Base-by-base conservation (phyloP, 257 asterid species). In the Asclepias syriaca region DNA sequence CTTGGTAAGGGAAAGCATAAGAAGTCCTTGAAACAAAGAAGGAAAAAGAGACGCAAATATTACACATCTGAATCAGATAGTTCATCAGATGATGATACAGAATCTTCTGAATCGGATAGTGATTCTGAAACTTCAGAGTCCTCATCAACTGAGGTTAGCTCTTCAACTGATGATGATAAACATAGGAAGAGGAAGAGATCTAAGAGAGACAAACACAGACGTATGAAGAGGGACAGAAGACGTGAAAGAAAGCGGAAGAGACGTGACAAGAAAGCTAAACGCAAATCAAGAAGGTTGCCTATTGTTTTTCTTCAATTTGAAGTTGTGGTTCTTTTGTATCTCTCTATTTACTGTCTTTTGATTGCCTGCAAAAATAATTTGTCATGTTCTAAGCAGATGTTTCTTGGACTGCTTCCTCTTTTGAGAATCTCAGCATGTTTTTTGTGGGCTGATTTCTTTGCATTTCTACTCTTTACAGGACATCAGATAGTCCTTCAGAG, bases 111-210 rank as follows among this genome's bases (percentile, higher is more conserved):
- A 65, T 87, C 96, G n/a, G 96, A 95, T 50, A 83, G 84, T 71
- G 98, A 89, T 66, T 87, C 95, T 27, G 96, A 93, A 70, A 79
- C 94, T 0, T 54, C 77, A 65, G 79, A 70, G 56, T 84, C 96
- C 72, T 90, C 98, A 72, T 88, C 87, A 68, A 88, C 96, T 78
- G 95, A 85, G 57, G 65, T 85, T 72, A 92, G 99, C 85, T 87
- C 90, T 49, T 87, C 99, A 68, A 87, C 90, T 82, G 92, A 90
- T 81, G 92, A 90, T 68, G 94, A 81, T 66, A 90, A 81, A 79
- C 94, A 89, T 60, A 88, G 85, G 87, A 95, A 90, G 78, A 83
- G 97, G 79, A 95, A 86, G 87, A 88, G 97, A 84, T 89, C 91
- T 18, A 92, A 82, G 87, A 87, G 85, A 84, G 97, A 85, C 45